Evolutionary conservation across 2,329 filamentous ascomycete genomes (phyloP), one percentile per base, ranked within the genome.

Genomic region (Colletotrichum cereale): DNA sequence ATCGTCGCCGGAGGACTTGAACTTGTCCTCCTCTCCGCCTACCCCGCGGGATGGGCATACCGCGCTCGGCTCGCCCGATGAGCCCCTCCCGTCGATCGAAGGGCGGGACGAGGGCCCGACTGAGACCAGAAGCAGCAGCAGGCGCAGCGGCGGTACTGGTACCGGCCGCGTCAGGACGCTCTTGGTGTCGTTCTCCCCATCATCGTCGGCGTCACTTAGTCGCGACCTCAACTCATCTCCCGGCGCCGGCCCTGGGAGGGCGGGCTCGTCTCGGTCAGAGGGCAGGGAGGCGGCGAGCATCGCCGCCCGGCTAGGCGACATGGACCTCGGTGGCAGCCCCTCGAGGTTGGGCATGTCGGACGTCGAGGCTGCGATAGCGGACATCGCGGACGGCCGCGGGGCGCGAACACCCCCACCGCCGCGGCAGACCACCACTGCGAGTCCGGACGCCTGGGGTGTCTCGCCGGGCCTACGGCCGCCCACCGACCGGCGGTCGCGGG

Each of bases 341-440:
- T 52, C 60, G 34, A 52, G n/a, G n/a, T 21, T 62, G 18, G 29
- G 11, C 14, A 62, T 62, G 60, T 26, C 60, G 6, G 44, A 62
- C 5, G 42, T 62, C 24, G 16, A 4, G 29, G 29, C 16, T 10
- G 60, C 60, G 4, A 48, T 62, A n/a, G 18, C 29, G 16, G 60
- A 40, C 11, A 34, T 62, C 16, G 60, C 60, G 42, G 47, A 52
- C 21, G 42, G 42, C 0, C 21, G 31, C 3, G 60, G 34, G 16
- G n/a, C 8, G 6, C n/a, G 24, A n/a, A 21, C 18, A 11, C 18
- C 60, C 8, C 21, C 8, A 21, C 21, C 12, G n/a, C 48, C 3
- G 29, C 44, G 44, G 21, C 44, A 47, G 44, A 47, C 29, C 18
- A 18, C 38, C 10, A 24, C 57, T 31, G 26, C 14, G 7, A 62